Conservation (phyloP, 2,329 filamentous ascomycete species). For the Neonectria magnoliae region DNA sequence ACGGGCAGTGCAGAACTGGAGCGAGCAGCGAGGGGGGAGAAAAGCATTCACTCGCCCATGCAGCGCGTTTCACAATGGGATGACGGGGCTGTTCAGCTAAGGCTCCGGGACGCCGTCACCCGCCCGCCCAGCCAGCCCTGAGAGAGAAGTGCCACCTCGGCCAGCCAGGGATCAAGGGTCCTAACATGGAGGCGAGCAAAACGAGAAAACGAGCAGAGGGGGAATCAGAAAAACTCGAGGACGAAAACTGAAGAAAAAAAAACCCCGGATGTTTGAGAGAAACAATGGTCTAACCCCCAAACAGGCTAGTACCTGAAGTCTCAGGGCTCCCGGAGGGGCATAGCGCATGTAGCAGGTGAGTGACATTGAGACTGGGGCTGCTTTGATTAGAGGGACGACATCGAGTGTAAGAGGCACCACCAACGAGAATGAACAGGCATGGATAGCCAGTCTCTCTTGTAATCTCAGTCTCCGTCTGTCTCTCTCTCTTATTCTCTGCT, state of each 20-base stretch:
- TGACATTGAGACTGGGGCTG: slow-evolving; percentile 12
- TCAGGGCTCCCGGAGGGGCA: background rate
- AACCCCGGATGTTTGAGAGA: slow-evolving; percentile 33
- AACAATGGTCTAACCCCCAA: slow-evolving; percentile 3
- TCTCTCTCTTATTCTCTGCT: background rate
- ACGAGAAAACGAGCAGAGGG: slow-evolving; percentile 11
- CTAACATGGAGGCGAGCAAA: slow-evolving; percentile 11
- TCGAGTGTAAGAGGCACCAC: background rate
- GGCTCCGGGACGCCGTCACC: background rate
- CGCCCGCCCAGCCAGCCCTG: background rate
- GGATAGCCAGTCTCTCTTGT: no score
- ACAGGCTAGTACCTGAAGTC: background rate
- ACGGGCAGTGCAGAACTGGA: no score
- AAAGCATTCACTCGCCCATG: slow-evolving; percentile 3
- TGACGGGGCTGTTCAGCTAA: slow-evolving; percentile 6
- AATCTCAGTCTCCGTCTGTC: no score
- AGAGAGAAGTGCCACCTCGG: background rate
- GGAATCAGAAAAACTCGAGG: slow-evolving; percentile 5
- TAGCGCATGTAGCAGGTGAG: slow-evolving; percentile 19
- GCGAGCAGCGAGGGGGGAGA: background rate
- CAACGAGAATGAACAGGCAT: background rate
- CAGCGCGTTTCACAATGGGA: slow-evolving; percentile 18
- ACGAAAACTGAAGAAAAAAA: slow-evolving; percentile 16
- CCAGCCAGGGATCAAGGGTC: slow-evolving; percentile 3
- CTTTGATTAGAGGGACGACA: slow-evolving; percentile 22